phyloP scores from a whole-genome alignment of 1,284 basidiomycete species.

The Sutorius eximius region DNA sequence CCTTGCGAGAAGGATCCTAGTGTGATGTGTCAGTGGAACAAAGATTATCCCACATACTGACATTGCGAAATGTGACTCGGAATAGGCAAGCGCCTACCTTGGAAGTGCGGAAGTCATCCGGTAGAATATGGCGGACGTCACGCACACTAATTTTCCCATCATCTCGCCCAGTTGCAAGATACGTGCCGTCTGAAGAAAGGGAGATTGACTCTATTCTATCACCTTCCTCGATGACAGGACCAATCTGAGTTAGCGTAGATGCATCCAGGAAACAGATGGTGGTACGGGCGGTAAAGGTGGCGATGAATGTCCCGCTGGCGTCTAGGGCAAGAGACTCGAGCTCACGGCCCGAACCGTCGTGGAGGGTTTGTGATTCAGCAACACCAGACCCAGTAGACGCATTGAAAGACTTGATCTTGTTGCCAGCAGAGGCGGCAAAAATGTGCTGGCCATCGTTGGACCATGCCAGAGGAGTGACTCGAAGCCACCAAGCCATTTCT shows the following conservation, averaged over 20 bases:
- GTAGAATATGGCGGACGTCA: neutral
- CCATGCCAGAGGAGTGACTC: too few relatives aligned
- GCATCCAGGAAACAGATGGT: neutral
- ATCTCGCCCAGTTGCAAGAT: neutral
- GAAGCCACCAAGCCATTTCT: too few relatives aligned
- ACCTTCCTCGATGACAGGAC: neutral
- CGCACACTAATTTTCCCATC: neutral
- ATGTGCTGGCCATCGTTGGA: too few relatives aligned
- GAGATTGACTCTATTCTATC: neutral
- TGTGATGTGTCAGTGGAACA: neutral
- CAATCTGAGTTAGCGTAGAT: neutral
- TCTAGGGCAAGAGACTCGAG: neutral
- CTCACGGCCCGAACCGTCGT: too few relatives aligned
- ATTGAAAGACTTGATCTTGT: too few relatives aligned
- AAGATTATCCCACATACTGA: too few relatives aligned
- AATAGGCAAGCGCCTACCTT: neutral
- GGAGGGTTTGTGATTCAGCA: too few relatives aligned
- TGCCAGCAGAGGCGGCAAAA: too few relatives aligned
- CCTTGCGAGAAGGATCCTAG: neutral
- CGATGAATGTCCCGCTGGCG: neutral
- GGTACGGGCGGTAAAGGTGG: neutral
- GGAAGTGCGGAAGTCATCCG: neutral
- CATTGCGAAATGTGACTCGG: too few relatives aligned
- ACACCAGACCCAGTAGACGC: too few relatives aligned
- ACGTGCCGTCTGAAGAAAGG: neutral